A percentile compares a stretch with the other conserved stretches of the same genome.
phyloP scores from a whole-genome alignment of 2,329 filamentous ascomycete species.

The Arthrobotrys sinensis region DNA sequence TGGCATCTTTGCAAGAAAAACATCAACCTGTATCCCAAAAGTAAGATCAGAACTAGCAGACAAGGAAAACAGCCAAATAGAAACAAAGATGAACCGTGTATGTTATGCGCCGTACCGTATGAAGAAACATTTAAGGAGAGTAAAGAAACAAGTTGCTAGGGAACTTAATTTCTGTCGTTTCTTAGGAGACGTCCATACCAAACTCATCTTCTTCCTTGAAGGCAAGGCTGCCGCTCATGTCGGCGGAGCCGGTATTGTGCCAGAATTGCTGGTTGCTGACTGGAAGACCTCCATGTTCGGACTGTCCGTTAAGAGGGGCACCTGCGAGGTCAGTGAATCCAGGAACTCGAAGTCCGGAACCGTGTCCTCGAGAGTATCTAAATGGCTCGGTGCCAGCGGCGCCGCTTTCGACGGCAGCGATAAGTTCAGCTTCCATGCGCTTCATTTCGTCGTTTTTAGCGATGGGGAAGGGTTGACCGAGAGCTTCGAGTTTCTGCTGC shows the following conservation, averaged over 20 bases:
- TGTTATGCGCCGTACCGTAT: constrained; percentile 59
- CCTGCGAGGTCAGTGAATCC: constrained; percentile 93
- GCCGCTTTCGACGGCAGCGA: constrained; percentile 88
- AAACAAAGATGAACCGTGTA: constrained; percentile 58
- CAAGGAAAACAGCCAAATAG: constrained; percentile 50
- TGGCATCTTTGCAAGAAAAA: constrained; percentile 56
- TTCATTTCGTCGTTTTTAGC: constrained; percentile 91
- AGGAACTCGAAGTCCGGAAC: constrained; percentile 89
- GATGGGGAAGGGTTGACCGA: constrained; percentile 84
- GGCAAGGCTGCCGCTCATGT: constrained; percentile 75
- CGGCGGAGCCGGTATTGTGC: constrained; percentile 71
- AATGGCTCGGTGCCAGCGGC: constrained; percentile 74
- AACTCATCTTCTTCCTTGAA: constrained; percentile 98
- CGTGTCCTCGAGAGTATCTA: constrained; percentile 85
- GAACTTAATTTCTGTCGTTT: constrained; percentile 68
- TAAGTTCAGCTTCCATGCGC: constrained; percentile 93
- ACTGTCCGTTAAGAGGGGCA: constrained; percentile 74
- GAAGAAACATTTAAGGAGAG: constrained; percentile 56
- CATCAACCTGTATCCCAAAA: constrained; percentile 61
- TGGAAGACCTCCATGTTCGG: constrained; percentile 69
- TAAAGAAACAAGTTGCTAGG: constrained; percentile 58
- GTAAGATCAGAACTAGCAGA: constrained; percentile 62
- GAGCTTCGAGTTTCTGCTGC: constrained; percentile 79
- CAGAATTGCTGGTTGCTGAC: constrained; percentile 80
- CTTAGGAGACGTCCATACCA: constrained; percentile 78